Conservation (phyloP, 768 basidiomycete species). For the Hysterangium stoloniferum region DNA sequence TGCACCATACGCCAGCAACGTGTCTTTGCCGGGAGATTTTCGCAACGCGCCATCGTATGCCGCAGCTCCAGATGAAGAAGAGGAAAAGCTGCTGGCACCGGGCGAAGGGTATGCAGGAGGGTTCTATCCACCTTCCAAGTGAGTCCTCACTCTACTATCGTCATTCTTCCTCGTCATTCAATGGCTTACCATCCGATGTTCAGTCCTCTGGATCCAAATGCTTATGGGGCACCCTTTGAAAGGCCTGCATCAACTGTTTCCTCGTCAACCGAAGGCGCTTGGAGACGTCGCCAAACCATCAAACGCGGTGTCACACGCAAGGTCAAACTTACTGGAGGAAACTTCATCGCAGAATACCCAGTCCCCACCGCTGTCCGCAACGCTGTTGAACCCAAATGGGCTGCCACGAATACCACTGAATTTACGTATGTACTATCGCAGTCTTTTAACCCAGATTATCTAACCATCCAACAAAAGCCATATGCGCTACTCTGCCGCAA, state of each 20-base stretch:
- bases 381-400: slow-evolving; percentile 76
- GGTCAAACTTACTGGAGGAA: slow-evolving; percentile 88
- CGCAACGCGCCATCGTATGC: slow-evolving; percentile 32
- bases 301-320: slow-evolving; percentile 91
- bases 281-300: slow-evolving; percentile 79
- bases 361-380: slow-evolving; percentile 80
- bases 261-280: slow-evolving; percentile 30
- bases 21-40: slow-evolving; percentile 48
- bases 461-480: slow-evolving; percentile 41
- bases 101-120: slow-evolving; percentile 49
- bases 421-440: slow-evolving; percentile 61
- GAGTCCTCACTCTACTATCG: slow-evolving; percentile 23
- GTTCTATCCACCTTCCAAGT: slow-evolving; percentile 68
- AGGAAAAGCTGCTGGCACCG: slow-evolving; percentile 68
- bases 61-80: slow-evolving; percentile 62
- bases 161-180: slow-evolving; percentile 1
- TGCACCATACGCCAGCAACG: slow-evolving; percentile 31
- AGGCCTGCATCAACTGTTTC: slow-evolving; percentile 37
- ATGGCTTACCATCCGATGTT: slow-evolving; percentile 1
- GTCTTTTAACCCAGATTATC: background rate
- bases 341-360: slow-evolving; percentile 85
- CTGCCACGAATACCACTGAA: slow-evolving; percentile 68
- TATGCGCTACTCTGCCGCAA: slow-evolving; percentile 92
- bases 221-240: slow-evolving; percentile 61
- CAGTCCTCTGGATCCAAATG: slow-evolving; percentile 15